Evolutionary conservation across 2,329 filamentous ascomycete genomes (phyloP).

Genomic region (Pseudocercospora eumusae): DNA sequence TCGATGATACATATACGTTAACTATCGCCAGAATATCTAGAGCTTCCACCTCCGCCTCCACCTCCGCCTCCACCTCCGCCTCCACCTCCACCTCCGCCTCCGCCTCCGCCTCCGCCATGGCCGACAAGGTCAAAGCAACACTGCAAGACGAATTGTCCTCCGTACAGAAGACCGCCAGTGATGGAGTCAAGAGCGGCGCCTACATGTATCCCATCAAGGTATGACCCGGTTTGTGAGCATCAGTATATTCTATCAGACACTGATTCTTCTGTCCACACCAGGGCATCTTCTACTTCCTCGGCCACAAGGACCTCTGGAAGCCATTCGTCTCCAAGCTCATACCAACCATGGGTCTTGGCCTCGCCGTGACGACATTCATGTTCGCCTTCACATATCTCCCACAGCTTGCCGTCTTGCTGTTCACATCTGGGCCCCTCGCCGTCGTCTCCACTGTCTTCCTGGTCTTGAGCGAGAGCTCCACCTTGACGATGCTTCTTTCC

Average conservation of each 20-base stretch:
- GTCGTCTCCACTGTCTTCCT: constrained; percentile 71
- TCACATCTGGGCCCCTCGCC: constrained; percentile 81
- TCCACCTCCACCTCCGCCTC: too few relatives aligned
- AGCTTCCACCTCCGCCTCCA: too few relatives aligned
- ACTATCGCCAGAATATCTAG: too few relatives aligned
- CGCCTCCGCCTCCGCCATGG: constrained; percentile 29
- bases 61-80: too few relatives aligned
- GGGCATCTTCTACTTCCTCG: constrained; percentile 63
- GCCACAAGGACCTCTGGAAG: constrained; percentile 60
- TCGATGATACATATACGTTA: too few relatives aligned
- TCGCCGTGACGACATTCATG: constrained; percentile 72
- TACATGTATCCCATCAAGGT: constrained; percentile 84
- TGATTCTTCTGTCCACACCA: constrained; percentile 37
- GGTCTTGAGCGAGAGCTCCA: constrained; percentile 56
- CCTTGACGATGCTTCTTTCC: constrained; percentile 56
- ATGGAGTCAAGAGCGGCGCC: constrained; percentile 72
- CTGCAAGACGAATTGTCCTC: constrained; percentile 70
- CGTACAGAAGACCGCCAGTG: constrained; percentile 62
- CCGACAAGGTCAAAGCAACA: constrained; percentile 55
- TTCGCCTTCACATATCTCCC: constrained; percentile 85
- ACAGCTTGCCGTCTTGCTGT: constrained; percentile 76
- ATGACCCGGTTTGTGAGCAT: too few relatives aligned
- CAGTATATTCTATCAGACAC: too few relatives aligned
- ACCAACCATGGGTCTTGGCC: constrained; percentile 68
- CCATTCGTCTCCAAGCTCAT: constrained; percentile 60